These are phyloP conservation scores for Colletotrichum sp. DNA, from an alignment of 2,329 filamentous ascomycete species.

Conservation along the genomic window DNA sequence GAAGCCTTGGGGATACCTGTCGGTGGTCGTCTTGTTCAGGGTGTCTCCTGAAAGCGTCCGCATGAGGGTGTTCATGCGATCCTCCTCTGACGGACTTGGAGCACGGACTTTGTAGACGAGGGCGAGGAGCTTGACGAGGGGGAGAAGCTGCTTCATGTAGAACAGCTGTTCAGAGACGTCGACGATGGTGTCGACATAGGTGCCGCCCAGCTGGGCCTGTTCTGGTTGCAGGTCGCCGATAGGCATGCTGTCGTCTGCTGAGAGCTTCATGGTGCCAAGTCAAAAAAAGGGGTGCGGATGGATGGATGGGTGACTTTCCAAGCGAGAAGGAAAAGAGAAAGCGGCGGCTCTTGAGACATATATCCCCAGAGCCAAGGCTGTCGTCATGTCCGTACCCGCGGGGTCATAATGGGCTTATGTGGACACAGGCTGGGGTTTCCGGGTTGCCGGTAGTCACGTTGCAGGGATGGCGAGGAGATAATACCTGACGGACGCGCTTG, in stretches of 20 bases:
- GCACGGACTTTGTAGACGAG: slow-evolving; percentile 35
- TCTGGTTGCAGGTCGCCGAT: slow-evolving; percentile 4
- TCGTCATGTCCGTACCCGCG: slow-evolving; percentile 1
- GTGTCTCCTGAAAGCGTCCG: slow-evolving; percentile 26
- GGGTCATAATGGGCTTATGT: slow-evolving; percentile 4
- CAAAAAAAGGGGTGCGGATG: background rate
- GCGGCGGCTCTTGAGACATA: background rate
- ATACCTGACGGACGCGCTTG: slow-evolving; percentile 1
- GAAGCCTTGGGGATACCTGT: slow-evolving; percentile 12
- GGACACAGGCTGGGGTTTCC: background rate
- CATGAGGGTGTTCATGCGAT: slow-evolving; percentile 38
- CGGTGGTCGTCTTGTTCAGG: slow-evolving; percentile 18
- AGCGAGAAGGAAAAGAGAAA: background rate
- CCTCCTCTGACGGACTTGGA: slow-evolving; percentile 28
- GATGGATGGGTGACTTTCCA: background rate
- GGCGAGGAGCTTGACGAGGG: slow-evolving; percentile 38
- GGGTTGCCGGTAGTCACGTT: background rate
- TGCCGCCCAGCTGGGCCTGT: slow-evolving; percentile 5
- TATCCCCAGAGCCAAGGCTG: background rate
- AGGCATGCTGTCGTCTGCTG: background rate
- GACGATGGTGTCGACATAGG: slow-evolving; percentile 32
- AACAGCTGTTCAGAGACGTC: slow-evolving; percentile 34
- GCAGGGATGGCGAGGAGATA: background rate
- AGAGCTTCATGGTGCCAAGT: slow-evolving; percentile 1
- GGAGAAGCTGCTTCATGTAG: slow-evolving; percentile 33